These are phyloP conservation scores for Datisca glomerata DNA, from an alignment of 306 rosid species.

Conservation along the genomic window DNA sequence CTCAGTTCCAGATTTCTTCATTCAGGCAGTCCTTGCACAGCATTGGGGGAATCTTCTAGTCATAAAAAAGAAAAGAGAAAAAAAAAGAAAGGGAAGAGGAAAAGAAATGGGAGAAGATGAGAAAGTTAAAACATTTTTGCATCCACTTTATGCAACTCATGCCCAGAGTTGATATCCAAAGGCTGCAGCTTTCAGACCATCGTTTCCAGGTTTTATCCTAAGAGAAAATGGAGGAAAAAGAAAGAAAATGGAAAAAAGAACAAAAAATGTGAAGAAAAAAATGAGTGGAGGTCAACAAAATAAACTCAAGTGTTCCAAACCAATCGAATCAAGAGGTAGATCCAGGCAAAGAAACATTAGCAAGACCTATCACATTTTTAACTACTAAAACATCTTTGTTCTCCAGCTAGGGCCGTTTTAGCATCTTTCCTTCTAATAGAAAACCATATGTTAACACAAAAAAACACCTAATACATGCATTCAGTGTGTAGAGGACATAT, in stretches of 20 bases:
- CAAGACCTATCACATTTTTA: too few relatives aligned
- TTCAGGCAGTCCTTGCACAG: background rate
- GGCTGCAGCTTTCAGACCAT: slow-evolving; percentile 37
- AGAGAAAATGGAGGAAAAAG: slow-evolving; percentile 1
- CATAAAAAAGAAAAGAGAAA: background rate
- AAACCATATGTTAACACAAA: too few relatives aligned
- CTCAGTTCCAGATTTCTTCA: background rate
- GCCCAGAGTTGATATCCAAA: slow-evolving; percentile 23
- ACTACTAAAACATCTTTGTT: too few relatives aligned
- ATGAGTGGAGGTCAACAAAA: background rate
- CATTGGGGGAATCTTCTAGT: background rate
- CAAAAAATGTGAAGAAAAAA: background rate
- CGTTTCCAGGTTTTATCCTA: slow-evolving; percentile 44
- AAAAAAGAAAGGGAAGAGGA: background rate
- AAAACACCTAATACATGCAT: too few relatives aligned
- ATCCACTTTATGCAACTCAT: slow-evolving; percentile 22
- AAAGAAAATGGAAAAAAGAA: background rate
- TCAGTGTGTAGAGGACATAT: too few relatives aligned
- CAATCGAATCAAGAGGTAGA: background rate
- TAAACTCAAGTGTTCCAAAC: background rate
- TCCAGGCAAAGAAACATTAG: background rate
- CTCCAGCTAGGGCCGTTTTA: too few relatives aligned
- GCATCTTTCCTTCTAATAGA: too few relatives aligned
- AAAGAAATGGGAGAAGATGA: background rate
- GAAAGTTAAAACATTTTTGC: slow-evolving; percentile 1